phyloP scores from a whole-genome alignment of 306 rosid genomes.

The Leucaena leucocephala region DNA sequence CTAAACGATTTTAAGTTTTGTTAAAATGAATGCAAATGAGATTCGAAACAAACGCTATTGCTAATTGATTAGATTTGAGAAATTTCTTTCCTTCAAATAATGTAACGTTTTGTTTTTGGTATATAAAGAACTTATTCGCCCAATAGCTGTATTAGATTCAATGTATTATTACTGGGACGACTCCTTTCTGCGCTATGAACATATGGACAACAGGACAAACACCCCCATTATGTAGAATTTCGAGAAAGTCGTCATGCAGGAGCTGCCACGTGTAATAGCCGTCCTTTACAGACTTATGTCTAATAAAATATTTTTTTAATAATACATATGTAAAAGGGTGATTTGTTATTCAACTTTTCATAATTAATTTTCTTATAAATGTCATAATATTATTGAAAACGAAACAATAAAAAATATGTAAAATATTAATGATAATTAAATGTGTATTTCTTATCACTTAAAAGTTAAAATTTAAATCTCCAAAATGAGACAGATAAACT shows the following conservation, averaged over 20 bases:
- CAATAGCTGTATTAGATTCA: neutral
- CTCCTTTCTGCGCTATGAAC: neutral
- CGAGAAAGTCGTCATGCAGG: neutral
- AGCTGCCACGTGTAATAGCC: slow-evolving; percentile 10
- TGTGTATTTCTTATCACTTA: neutral
- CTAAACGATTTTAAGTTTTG: neutral
- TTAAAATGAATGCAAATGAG: neutral
- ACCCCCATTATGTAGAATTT: neutral
- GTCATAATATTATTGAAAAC: neutral
- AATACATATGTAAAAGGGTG: neutral
- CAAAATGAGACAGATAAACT: slow-evolving; percentile 18
- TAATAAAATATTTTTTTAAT: neutral
- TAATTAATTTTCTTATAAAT: neutral
- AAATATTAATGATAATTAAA: neutral
- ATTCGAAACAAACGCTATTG: neutral
- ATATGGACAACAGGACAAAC: slow-evolving; percentile 6
- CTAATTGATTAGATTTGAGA: neutral
- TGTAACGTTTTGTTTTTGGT: too few relatives aligned
- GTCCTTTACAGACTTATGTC: neutral
- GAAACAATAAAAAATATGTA: neutral
- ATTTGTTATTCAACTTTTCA: neutral
- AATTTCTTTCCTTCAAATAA: neutral
- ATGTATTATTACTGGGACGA: neutral
- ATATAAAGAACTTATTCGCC: neutral
- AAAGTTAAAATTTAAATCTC: neutral